Evolutionary conservation across 106 monocot species (phyloP).

Genomic region (Platanthera zijinensis): DNA sequence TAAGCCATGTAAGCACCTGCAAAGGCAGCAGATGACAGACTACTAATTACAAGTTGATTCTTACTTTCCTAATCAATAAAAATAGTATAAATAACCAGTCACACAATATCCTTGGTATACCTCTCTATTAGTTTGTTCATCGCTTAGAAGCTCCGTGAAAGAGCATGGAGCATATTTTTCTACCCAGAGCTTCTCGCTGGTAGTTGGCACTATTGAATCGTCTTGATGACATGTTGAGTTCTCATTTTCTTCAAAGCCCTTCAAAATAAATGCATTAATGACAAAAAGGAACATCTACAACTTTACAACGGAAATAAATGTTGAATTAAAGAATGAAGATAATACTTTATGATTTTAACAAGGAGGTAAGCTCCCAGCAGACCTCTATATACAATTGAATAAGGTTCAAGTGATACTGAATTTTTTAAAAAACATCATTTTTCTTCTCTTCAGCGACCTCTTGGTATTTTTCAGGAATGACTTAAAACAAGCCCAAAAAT

Average conservation of each 20-base stretch:
- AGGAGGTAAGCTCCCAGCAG: neutral
- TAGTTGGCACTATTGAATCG: constrained; percentile 8
- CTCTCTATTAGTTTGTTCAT: constrained; percentile 94
- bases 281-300: neutral
- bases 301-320: neutral
- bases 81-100: neutral
- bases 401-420: neutral
- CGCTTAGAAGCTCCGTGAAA: constrained; percentile 91
- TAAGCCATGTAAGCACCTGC: constrained; percentile 90
- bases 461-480: neutral
- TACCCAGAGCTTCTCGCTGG: constrained; percentile 85
- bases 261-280: constrained; percentile 4
- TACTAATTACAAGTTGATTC: neutral
- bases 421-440: neutral
- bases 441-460: neutral
- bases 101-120: constrained; percentile 19
- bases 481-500: no score
- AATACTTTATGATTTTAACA: neutral
- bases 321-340: neutral
- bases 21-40: neutral
- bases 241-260: constrained; percentile 64
- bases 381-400: neutral
- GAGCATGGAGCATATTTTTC: constrained; percentile 96
- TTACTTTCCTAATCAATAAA: neutral
- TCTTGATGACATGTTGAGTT: constrained; percentile 16